Evolutionary conservation across 176 grass and related monocot genomes (phyloP), one percentile per base, ranked within the genome.

Genomic region (Musa troglodytarum): DNA sequence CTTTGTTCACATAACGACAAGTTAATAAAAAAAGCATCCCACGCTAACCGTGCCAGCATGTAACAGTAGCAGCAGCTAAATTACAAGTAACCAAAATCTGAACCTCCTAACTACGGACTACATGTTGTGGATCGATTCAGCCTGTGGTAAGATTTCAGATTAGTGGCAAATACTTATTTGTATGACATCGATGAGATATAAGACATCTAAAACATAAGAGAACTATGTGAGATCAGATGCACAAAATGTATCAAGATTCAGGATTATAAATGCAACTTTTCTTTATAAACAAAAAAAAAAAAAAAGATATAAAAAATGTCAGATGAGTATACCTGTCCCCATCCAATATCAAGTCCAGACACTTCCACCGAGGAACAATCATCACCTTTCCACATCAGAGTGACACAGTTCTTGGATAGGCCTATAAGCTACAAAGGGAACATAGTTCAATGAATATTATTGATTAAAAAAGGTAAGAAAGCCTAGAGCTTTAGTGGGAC

Each of bases 281-380:
- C 19, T 53, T 52, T 17, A 19, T 26, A 53, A 50, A 22, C 49
- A 15, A 65, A 53, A 52, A 68, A 65, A 53, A 52, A 68, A 28
- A 2, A 54, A 54, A n/a, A 54, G 12, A 73, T 3, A 73, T 3
- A 23, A 21, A 54, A 49, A 53, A 23, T 2, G 15, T 22, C 24
- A 73, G 71, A 73, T 8, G 50, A 73, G 19, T 9, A 57, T 92
- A 99, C 95, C 88, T 94, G 86, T 11, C 88, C 91, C 95, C 95
- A 99, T 76, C 95, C 91, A 65, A 99, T 86, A 70, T 99, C 95
- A 49, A 99, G 88, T 53, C 95, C 95, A 75, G 95, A 99, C 76
- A 99, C 80, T 91, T 99, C 90, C 76, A 99, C 95, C 43, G 80
- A 84, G 65, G 95, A 99, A 74, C 66, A 92, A 49, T 51, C 77